phyloP scores from a whole-genome alignment of 306 rosid species.

The Prunus dulcis region DNA sequence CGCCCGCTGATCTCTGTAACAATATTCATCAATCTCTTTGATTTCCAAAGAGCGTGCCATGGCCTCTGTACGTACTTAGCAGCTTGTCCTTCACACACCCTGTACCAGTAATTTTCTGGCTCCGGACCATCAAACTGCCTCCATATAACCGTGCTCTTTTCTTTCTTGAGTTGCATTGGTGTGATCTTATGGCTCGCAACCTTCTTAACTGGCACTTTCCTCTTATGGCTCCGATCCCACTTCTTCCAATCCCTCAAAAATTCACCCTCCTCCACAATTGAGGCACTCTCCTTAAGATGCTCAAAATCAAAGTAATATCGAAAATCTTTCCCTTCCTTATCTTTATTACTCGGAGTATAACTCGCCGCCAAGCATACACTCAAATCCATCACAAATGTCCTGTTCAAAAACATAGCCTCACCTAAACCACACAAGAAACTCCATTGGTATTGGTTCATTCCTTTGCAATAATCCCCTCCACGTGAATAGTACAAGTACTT shows the following conservation, averaged over 20 bases:
- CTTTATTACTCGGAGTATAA: constrained; percentile 69
- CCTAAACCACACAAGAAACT: constrained; percentile 98
- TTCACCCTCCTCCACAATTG: constrained; percentile 86
- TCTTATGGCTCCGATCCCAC: constrained; percentile 74
- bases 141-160: constrained; percentile 62
- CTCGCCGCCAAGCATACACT: constrained; percentile 65
- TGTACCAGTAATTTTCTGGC: constrained; percentile 96
- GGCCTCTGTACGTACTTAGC: constrained; percentile 83
- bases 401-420: constrained; percentile 88
- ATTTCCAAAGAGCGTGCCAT: constrained; percentile 97
- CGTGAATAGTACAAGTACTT: constrained; percentile 90
- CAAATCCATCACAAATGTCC: constrained; percentile 97
- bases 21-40: constrained; percentile 94
- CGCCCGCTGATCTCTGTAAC: constrained; percentile 80
- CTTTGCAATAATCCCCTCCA: constrained; percentile 97
- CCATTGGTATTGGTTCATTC: constrained; percentile 95
- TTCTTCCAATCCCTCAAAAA: constrained; percentile 81
- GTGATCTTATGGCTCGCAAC: constrained; percentile 64
- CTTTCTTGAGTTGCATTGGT: constrained; percentile 87
- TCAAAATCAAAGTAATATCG: constrained; percentile 94
- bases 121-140: constrained; percentile 91
- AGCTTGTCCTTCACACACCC: constrained; percentile 95
- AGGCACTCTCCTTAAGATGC: constrained; percentile 85
- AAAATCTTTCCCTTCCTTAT: constrained; percentile 93
- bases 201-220: constrained; percentile 65